Percentiles rank a stretch among this genome's conserved stretches.
These are phyloP conservation scores for Hydrangea macrophylla DNA, from an alignment of 148 eudicot genomes.

Conservation along the genomic window DNA sequence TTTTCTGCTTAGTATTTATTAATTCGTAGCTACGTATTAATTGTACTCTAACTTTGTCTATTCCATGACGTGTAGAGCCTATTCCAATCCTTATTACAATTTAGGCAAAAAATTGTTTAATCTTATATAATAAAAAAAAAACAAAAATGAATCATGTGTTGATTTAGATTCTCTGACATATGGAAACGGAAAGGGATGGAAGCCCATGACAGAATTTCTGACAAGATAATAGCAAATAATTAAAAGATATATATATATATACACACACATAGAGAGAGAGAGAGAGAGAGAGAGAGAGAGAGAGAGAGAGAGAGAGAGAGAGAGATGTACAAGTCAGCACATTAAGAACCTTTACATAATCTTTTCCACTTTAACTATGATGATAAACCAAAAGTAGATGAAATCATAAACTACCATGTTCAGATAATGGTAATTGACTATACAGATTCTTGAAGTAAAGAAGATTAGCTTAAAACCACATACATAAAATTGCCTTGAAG, in stretches of 20 bases:
- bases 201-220: too few relatives aligned
- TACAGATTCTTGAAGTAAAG: neutral
- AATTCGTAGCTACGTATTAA: neutral
- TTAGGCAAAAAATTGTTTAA: too few relatives aligned
- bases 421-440: neutral
- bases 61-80: neutral
- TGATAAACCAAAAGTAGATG: neutral
- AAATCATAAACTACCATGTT: neutral
- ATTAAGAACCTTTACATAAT: neutral
- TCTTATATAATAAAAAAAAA: too few relatives aligned
- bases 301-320: too few relatives aligned
- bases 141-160: too few relatives aligned
- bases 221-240: neutral
- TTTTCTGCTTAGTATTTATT: neutral
- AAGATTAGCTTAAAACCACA: neutral
- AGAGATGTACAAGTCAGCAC: neutral
- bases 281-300: too few relatives aligned
- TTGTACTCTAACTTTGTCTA: neutral
- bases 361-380: neutral
- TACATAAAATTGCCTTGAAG: slow-evolving; percentile 42
- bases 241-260: neutral
- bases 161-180: too few relatives aligned
- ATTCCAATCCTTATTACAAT: too few relatives aligned
- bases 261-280: too few relatives aligned
- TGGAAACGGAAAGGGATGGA: too few relatives aligned